These are phyloP conservation scores for Umbelopsis sp. DNA, from an alignment of 371 early-diverging fungal species.

Conservation along the genomic window DNA sequence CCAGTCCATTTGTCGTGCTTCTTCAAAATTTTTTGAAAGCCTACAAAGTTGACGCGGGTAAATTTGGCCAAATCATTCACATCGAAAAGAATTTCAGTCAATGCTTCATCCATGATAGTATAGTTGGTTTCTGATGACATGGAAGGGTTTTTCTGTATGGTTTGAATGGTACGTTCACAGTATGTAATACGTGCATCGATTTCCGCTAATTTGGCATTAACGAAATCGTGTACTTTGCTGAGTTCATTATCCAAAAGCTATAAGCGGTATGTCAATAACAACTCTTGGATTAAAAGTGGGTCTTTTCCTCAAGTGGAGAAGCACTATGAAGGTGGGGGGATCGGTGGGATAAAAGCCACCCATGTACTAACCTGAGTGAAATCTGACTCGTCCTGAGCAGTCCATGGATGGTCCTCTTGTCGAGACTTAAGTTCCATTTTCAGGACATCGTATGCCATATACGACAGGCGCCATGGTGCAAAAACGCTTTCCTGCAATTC, in stretches of 20 bases:
- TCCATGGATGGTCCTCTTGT: slow-evolving; percentile 53
- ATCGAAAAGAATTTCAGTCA: slow-evolving; percentile 82
- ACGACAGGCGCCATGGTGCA: slow-evolving; percentile 85
- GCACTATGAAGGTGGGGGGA: too few species aligned
- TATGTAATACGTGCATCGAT: slow-evolving; percentile 83
- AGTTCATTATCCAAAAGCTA: slow-evolving; percentile 86
- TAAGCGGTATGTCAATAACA: not conserved
- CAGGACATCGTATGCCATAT: slow-evolving; percentile 89
- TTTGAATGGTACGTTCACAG: slow-evolving; percentile 60
- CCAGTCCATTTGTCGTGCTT: slow-evolving; percentile 89
- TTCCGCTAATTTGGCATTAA: slow-evolving; percentile 88
- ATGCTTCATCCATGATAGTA: slow-evolving; percentile 73
- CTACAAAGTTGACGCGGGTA: slow-evolving; percentile 92
- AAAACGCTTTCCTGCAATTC: slow-evolving; percentile 50
- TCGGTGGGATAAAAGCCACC: not conserved
- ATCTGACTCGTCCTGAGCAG: slow-evolving; percentile 75
- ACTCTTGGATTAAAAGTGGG: not conserved
- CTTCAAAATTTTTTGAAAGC: slow-evolving; percentile 95
- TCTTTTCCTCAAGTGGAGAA: too few species aligned
- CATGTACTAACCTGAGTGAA: slow-evolving; percentile 63
- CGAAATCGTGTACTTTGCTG: slow-evolving; percentile 81
- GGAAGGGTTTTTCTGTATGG: slow-evolving; percentile 39
- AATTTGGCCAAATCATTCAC: slow-evolving; percentile 91
- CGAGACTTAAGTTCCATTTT: slow-evolving; percentile 79
- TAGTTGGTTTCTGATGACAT: slow-evolving; percentile 60